Conservation (phyloP, 768 basidiomycete species). For the Lactifluus hygrophoroides region DNA sequence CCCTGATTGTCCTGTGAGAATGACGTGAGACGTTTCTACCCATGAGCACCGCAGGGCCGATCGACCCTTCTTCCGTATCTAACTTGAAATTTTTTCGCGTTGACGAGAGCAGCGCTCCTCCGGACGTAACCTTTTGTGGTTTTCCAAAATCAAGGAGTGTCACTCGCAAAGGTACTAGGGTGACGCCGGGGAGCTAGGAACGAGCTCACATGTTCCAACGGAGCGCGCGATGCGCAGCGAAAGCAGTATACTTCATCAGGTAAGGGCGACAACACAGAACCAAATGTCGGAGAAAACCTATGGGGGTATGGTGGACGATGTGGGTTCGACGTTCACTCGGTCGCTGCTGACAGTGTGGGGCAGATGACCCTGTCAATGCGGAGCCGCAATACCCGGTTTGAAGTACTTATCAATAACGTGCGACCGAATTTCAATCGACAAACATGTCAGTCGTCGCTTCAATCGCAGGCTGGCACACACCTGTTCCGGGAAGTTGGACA, state of each 20-base stretch:
- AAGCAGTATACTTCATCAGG: background rate
- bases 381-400: background rate
- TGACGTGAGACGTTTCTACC: background rate
- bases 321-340: too few relatives aligned
- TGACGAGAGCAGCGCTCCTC: background rate
- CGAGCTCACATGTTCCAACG: constrained; percentile 5
- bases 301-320: background rate
- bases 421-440: background rate
- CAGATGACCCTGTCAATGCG: background rate
- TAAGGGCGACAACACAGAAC: background rate
- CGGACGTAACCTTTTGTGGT: background rate
- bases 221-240: background rate
- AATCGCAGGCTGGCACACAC: background rate
- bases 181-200: constrained; percentile 2
- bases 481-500: background rate
- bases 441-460: background rate
- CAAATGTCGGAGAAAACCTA: background rate
- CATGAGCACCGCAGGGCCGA: background rate
- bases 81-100: background rate
- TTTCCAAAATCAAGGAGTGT: background rate
- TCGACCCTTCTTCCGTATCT: background rate
- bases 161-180: background rate
- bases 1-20: background rate
- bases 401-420: background rate
- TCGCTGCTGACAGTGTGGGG: background rate